Evolutionary conservation across 495 filamentous ascomycete genomes (phyloP).

Genomic region (Penicillium turbatum): DNA sequence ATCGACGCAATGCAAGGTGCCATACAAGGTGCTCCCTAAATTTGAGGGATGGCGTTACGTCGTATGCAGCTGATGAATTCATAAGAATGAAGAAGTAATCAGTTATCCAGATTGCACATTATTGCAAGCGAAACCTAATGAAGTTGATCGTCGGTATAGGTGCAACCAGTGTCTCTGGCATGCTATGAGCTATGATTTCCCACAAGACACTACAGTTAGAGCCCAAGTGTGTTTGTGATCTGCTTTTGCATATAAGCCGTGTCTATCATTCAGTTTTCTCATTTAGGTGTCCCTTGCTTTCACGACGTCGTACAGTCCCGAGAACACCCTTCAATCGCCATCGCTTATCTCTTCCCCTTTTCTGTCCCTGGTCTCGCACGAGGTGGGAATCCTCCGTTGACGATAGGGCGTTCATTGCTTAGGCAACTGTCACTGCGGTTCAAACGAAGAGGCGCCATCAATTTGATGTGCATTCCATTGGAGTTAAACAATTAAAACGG

Average conservation of each 20-base stretch:
- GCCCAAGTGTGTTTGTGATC: slow-evolving; percentile 15
- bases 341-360: slow-evolving; percentile 11
- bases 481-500: not conserved
- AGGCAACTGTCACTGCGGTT: slow-evolving; percentile 5
- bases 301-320: slow-evolving; percentile 16
- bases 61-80: not conserved
- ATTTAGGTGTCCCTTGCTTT: slow-evolving; percentile 24
- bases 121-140: not conserved
- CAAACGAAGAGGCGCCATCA: not conserved
- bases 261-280: slow-evolving; percentile 16
- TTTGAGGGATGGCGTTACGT: not conserved
- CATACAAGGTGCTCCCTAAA: not conserved
- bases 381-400: slow-evolving; percentile 1
- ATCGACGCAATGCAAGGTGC: slow-evolving; percentile 14
- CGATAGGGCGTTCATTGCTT: slow-evolving; percentile 6
- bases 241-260: slow-evolving; percentile 13
- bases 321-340: slow-evolving; percentile 1
- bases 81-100: not conserved
- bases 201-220: slow-evolving; percentile 5
- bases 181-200: slow-evolving; percentile 8
- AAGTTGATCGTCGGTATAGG: not conserved
- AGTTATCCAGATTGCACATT: slow-evolving; percentile 1
- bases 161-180: slow-evolving; percentile 13
- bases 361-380: not conserved
- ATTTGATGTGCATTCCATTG: slow-evolving; percentile 2